Conservation (phyloP, 2,329 filamentous ascomycete species). For the Colletotrichum shisoi region DNA sequence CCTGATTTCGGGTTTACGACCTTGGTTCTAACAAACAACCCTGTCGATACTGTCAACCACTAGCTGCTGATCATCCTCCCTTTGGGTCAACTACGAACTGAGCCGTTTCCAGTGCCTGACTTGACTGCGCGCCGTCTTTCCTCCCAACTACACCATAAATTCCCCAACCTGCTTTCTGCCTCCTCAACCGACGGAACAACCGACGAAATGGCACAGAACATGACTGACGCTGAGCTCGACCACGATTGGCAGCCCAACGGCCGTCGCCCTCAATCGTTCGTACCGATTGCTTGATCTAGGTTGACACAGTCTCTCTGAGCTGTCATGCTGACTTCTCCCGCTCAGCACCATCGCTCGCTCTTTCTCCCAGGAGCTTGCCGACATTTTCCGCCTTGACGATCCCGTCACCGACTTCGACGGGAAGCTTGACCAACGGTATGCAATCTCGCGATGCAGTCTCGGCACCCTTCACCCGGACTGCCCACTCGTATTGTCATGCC, state of each 20-base stretch:
- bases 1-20: conserved; percentile 6
- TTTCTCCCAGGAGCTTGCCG: conserved; percentile 85
- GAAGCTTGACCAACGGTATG: conserved; percentile 83
- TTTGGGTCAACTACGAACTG: conserved; percentile 32
- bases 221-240: conserved; percentile 74
- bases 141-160: conserved; percentile 2
- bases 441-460: conserved; percentile 36
- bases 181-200: not conserved
- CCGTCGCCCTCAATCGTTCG: conserved; percentile 84
- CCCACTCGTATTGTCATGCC: not conserved
- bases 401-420: conserved; percentile 76
- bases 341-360: conserved; percentile 83
- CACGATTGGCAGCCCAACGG: conserved; percentile 81
- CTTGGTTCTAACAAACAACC: conserved; percentile 27
- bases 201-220: conserved; percentile 42
- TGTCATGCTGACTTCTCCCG: conserved; percentile 15
- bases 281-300: conserved; percentile 67
- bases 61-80: conserved; percentile 37
- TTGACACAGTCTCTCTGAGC: conserved; percentile 50
- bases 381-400: conserved; percentile 87
- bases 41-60: conserved; percentile 32
- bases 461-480: not conserved
- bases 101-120: conserved; percentile 12
- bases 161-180: not conserved
- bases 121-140: conserved; percentile 10